phyloP scores from a whole-genome alignment of 129 eudicot genomes.

The Daucus carota region DNA sequence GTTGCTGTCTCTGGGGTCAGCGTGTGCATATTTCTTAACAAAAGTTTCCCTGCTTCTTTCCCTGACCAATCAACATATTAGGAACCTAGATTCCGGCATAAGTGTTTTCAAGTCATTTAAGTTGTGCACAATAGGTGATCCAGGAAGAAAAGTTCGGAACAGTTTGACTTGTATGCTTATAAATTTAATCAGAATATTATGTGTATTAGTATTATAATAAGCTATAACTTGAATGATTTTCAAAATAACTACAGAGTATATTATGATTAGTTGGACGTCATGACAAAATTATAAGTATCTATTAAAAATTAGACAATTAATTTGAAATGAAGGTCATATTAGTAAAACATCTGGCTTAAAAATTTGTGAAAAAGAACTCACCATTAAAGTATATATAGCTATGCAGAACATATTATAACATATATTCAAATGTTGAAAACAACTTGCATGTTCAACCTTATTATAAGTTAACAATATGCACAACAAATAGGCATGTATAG shows the following conservation, averaged over 20 bases:
- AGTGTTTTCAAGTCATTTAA: background rate
- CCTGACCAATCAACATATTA: conserved; percentile 25
- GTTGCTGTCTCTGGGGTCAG: conserved; percentile 70
- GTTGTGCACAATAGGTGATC: background rate
- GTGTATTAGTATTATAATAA: background rate
- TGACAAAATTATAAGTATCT: background rate
- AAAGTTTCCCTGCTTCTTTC: conserved; percentile 28
- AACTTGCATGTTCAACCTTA: background rate
- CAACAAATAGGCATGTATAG: background rate
- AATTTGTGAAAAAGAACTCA: background rate
- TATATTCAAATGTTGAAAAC: background rate
- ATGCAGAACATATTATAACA: background rate
- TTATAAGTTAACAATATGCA: background rate
- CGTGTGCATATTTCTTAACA: conserved; percentile 48
- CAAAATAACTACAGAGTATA: background rate
- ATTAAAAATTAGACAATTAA: background rate
- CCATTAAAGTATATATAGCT: background rate
- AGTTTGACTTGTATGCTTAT: background rate
- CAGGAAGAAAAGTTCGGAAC: background rate
- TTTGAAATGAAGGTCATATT: background rate
- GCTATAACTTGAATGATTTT: background rate
- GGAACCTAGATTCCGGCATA: background rate
- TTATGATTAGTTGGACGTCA: no score
- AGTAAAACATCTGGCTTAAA: background rate
- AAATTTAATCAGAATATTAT: background rate